These are phyloP conservation scores for Mucor racemosus DNA, from an alignment of 371 early-diverging fungal genomes.

Conservation along the genomic window DNA sequence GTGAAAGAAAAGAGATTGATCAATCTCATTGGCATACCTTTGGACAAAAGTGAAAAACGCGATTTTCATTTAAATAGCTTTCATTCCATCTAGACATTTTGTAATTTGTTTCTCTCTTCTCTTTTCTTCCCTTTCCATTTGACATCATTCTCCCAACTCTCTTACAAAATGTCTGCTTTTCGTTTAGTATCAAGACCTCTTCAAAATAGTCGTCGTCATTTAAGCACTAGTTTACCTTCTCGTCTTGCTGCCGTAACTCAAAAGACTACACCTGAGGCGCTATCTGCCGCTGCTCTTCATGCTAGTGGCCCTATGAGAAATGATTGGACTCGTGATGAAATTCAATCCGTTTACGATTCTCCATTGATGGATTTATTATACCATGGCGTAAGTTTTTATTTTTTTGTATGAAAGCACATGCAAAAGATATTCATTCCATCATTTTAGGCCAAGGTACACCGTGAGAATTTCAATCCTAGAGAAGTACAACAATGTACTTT, in stretches of 20 bases:
- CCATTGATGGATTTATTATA: slow-evolving; percentile 82
- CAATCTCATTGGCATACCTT: slow-evolving; percentile 6
- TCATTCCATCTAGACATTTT: background rate
- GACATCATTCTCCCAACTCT: slow-evolving; percentile 2
- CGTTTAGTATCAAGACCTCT: slow-evolving; percentile 48
- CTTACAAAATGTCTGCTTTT: slow-evolving; percentile 45
- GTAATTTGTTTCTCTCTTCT: slow-evolving; percentile 6
- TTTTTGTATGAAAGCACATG: slow-evolving; percentile 6
- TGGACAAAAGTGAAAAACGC: slow-evolving; percentile 1
- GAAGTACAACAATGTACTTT: slow-evolving; percentile 87
- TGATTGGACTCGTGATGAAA: slow-evolving; percentile 81
- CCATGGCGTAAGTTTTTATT: slow-evolving; percentile 64
- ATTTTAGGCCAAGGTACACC: slow-evolving; percentile 76
- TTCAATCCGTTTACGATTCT: slow-evolving; percentile 79
- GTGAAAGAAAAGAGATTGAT: slow-evolving; percentile 3
- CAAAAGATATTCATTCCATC: background rate
- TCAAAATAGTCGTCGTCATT: slow-evolving; percentile 39
- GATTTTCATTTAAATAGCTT: slow-evolving; percentile 9
- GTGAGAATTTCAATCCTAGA: slow-evolving; percentile 72
- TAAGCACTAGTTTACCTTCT: slow-evolving; percentile 55
- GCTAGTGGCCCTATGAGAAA: slow-evolving; percentile 65
- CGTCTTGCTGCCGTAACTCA: slow-evolving; percentile 60
- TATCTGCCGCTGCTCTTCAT: slow-evolving; percentile 65
- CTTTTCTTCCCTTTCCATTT: slow-evolving; percentile 16
- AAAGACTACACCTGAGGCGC: slow-evolving; percentile 34